These are phyloP conservation scores for Avena eriantha DNA, from an alignment of 176 grass and related monocot species.

Conservation along the genomic window DNA sequence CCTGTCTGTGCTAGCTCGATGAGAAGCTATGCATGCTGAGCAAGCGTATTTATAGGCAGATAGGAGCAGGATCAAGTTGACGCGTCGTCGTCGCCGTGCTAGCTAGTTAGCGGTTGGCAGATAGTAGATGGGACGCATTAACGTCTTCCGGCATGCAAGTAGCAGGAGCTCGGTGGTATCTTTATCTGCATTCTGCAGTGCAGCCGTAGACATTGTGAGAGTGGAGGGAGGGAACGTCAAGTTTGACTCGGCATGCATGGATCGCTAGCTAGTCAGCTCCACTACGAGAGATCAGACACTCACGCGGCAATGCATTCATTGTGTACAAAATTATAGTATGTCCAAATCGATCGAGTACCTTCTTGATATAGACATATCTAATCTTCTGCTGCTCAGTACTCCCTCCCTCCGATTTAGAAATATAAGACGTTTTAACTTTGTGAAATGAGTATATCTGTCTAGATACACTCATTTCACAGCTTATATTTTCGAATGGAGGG, in stretches of 20 bases:
- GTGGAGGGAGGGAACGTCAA: not conserved
- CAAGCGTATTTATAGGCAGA: constrained; percentile 20
- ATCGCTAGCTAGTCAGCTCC: too few relatives aligned
- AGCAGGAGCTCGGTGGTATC: not conserved
- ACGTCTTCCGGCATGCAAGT: not conserved
- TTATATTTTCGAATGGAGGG: too few relatives aligned
- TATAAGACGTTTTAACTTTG: too few relatives aligned
- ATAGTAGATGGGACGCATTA: constrained; percentile 9
- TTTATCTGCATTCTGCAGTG: not conserved
- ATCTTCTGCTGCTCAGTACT: not conserved
- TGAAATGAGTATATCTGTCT: too few relatives aligned
- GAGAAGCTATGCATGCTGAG: constrained; percentile 19
- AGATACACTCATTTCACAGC: too few relatives aligned
- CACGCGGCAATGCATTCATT: too few relatives aligned
- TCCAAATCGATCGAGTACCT: not conserved
- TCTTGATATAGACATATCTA: not conserved
- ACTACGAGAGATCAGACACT: too few relatives aligned
- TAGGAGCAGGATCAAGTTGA: not conserved
- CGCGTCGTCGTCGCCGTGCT: not conserved
- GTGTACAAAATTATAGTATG: not conserved
- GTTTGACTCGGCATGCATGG: not conserved
- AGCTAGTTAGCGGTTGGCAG: not conserved
- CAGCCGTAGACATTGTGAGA: not conserved
- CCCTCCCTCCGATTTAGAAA: too few relatives aligned
- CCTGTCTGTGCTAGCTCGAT: not conserved